Percentiles rank a stretch among this genome's conserved stretches.
phyloP scores from a whole-genome alignment of 768 basidiomycete species.

The Tulasnella sp. region DNA sequence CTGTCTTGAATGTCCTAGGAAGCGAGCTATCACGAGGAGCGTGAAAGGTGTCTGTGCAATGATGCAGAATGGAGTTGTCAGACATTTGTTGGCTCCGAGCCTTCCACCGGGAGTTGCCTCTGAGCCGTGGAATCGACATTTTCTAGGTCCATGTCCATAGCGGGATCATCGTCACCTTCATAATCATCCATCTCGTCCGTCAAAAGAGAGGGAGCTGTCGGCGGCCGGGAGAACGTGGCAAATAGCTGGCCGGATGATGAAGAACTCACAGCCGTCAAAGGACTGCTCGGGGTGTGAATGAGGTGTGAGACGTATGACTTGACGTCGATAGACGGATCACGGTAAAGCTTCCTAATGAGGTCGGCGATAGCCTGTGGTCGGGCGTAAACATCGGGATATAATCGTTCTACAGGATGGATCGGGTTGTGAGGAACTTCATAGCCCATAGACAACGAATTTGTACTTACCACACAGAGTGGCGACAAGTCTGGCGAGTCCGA shows the following conservation, averaged over 20 bases:
- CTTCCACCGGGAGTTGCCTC: no score
- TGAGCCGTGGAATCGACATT: no score
- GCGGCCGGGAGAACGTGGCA: conserved; percentile 15
- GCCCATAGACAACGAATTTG: no score
- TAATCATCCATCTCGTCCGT: conserved; percentile 10
- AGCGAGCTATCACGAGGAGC: no score
- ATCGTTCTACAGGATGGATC: neutral
- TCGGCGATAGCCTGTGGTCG: conserved; percentile 5
- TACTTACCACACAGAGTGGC: conserved; percentile 42
- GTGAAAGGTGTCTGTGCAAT: no score
- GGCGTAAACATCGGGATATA: conserved; percentile 1
- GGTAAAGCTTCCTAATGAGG: conserved; percentile 10
- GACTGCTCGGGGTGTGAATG: neutral
- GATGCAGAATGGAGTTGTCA: no score
- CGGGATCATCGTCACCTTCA: neutral
- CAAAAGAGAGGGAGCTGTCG: conserved; percentile 1
- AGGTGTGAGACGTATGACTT: conserved; percentile 14
- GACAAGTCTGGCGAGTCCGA: conserved; percentile 66
- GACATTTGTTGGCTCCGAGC: no score
- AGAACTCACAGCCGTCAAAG: neutral
- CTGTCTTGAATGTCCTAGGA: no score
- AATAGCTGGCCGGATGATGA: conserved; percentile 4
- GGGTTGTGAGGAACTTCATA: neutral
- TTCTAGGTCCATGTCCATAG: conserved; percentile 4
- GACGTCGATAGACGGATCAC: conserved; percentile 16